Evolutionary conservation across 2,329 filamentous ascomycete species (phyloP).

Genomic region (Talaromyces sp.): DNA sequence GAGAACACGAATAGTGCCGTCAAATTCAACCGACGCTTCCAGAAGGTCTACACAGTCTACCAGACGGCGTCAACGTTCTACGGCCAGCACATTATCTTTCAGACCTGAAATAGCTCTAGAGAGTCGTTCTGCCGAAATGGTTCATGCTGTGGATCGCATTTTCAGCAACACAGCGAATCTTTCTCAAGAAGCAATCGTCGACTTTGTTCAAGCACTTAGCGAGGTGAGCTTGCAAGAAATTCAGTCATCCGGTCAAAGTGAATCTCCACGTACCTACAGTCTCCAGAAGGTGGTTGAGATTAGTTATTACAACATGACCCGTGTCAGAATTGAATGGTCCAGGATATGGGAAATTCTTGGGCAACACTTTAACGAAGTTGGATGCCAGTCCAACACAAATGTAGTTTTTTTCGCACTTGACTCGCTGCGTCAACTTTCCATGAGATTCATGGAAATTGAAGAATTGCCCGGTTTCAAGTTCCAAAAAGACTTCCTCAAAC

Average conservation of each 20-base stretch:
- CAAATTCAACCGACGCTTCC: constrained; percentile 53
- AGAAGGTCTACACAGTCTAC: constrained; percentile 63
- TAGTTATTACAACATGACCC: constrained; percentile 99
- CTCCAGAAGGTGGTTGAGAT: constrained; percentile 98
- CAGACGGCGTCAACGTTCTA: constrained; percentile 49
- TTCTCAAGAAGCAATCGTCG: constrained; percentile 88
- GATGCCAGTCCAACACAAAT: constrained; percentile 91
- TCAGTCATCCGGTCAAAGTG: constrained; percentile 91
- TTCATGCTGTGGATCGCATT: constrained; percentile 89
- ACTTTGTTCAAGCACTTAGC: constrained; percentile 87
- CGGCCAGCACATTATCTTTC: constrained; percentile 53
- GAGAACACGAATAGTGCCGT: constrained; percentile 68
- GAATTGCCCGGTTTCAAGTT: constrained; percentile 99
- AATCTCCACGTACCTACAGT: constrained; percentile 94
- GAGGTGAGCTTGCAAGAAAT: constrained; percentile 99
- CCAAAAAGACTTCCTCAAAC: constrained; percentile 98
- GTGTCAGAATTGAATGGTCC: constrained; percentile 97
- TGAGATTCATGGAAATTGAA: constrained; percentile 98
- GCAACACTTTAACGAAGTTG: constrained; percentile 96
- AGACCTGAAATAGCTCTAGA: constrained; percentile 84
- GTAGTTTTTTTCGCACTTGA: constrained; percentile 98
- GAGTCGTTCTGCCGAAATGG: constrained; percentile 86
- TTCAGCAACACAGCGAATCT: constrained; percentile 95
- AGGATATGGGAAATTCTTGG: constrained; percentile 97
- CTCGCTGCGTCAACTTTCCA: constrained; percentile 89